These are phyloP conservation scores for Emericellopsis cladophorae DNA, from an alignment of 2,329 filamentous ascomycete genomes.

Conservation along the genomic window DNA sequence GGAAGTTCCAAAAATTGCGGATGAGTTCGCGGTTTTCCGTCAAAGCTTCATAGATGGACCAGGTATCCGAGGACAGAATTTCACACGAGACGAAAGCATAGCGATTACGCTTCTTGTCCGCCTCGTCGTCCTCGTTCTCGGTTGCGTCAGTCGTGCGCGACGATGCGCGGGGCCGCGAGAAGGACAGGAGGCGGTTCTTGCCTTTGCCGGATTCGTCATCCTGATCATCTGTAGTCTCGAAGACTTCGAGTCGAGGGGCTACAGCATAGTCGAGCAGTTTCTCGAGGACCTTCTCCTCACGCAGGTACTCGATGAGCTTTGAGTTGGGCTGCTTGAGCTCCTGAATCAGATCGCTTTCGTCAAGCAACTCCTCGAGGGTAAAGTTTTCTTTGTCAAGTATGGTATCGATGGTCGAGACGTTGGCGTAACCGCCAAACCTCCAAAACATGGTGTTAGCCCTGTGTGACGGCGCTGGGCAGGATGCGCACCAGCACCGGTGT, in stretches of 20 bases:
- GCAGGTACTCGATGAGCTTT: slow-evolving; percentile 90
- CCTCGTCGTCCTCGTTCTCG: slow-evolving; percentile 53
- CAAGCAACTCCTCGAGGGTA: slow-evolving; percentile 86
- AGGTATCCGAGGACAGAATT: slow-evolving; percentile 87
- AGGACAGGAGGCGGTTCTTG: slow-evolving; percentile 28
- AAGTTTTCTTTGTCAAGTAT: slow-evolving; percentile 96
- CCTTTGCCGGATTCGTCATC: slow-evolving; percentile 37
- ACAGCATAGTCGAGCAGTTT: slow-evolving; percentile 85
- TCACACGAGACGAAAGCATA: slow-evolving; percentile 92
- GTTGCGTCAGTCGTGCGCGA: slow-evolving; percentile 34
- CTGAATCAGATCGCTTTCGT: slow-evolving; percentile 92
- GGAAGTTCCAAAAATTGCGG: slow-evolving; percentile 80
- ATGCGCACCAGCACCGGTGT: slow-evolving; percentile 12
- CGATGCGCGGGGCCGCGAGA: slow-evolving; percentile 38
- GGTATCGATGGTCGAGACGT: slow-evolving; percentile 89
- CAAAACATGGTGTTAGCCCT: slow-evolving; percentile 77
- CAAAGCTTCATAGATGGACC: slow-evolving; percentile 89
- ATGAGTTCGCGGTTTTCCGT: slow-evolving; percentile 73
- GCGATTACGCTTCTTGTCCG: slow-evolving; percentile 82
- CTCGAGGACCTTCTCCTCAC: slow-evolving; percentile 75
- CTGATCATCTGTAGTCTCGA: slow-evolving; percentile 36
- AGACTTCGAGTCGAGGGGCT: slow-evolving; percentile 55
- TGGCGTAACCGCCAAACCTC: slow-evolving; percentile 98
- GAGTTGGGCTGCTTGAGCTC: slow-evolving; percentile 98
- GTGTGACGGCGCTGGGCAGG: slow-evolving; percentile 18